A percentile compares a stretch with the other conserved stretches of the same genome.
Evolutionary conservation across 345 rosid species (phyloP).

Genomic region (Angophora floribunda): DNA sequence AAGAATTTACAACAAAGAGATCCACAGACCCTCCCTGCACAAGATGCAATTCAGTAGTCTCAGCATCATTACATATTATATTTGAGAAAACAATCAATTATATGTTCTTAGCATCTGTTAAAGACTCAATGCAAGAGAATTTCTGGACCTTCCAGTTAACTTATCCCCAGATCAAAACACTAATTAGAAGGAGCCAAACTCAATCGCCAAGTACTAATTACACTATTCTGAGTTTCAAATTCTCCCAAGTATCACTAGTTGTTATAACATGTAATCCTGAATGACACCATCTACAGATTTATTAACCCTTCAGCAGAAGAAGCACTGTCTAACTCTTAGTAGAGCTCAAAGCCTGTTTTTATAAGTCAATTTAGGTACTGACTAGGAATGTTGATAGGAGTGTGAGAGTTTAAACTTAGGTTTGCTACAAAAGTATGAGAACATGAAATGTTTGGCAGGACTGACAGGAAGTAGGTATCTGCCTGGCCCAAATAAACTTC

Average conservation of each 20-base stretch:
- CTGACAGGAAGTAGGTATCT: neutral
- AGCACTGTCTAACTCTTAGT: neutral
- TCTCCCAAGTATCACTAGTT: neutral
- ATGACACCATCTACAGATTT: neutral
- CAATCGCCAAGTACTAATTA: neutral
- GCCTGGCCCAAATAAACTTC: neutral
- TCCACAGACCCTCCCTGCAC: constrained; percentile 83
- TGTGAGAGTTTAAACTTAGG: neutral
- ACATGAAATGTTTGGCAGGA: neutral
- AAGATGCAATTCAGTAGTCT: constrained; percentile 2
- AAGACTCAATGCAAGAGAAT: neutral
- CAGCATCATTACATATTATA: neutral
- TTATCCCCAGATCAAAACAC: neutral
- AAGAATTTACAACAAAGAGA: constrained; percentile 86
- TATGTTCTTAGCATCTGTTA: neutral
- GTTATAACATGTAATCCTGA: neutral
- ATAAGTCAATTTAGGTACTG: neutral
- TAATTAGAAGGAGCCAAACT: neutral
- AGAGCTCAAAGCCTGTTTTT: neutral
- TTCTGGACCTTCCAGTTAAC: neutral
- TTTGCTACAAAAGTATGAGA: neutral
- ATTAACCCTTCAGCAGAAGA: neutral
- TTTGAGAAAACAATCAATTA: neutral
- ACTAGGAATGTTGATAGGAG: neutral
- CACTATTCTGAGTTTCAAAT: neutral